Percentiles rank a stretch among this genome's conserved stretches.
phyloP scores from a whole-genome alignment of 257 asterid genomes.

The Sherardia arvensis region DNA sequence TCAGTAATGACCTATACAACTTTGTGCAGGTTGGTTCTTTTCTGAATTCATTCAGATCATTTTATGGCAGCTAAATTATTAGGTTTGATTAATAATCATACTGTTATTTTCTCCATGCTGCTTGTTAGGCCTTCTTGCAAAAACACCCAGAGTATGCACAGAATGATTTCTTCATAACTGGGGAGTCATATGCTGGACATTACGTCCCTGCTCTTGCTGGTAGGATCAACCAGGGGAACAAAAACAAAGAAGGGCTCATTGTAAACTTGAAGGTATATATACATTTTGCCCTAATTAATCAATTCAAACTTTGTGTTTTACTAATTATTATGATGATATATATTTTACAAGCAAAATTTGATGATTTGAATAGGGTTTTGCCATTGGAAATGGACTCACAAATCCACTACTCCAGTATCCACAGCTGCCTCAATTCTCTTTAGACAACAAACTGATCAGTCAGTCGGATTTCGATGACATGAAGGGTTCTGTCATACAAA shows the following conservation, averaged over 20 bases:
- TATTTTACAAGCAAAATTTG: too few species aligned
- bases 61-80: not conserved
- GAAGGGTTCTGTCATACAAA: slow-evolving; percentile 20
- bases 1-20: slow-evolving; percentile 46
- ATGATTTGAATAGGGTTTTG: slow-evolving; percentile 52
- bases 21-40: slow-evolving; percentile 48
- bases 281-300: not conserved
- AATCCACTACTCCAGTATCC: slow-evolving; percentile 46
- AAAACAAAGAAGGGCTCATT: not conserved
- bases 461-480: slow-evolving; percentile 28
- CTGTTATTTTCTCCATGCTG: not conserved
- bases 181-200: slow-evolving; percentile 10
- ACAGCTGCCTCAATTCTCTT: slow-evolving; percentile 44
- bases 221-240: slow-evolving; percentile 7
- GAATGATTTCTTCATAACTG: slow-evolving; percentile 11
- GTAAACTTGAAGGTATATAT: slow-evolving; percentile 12
- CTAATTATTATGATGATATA: not conserved
- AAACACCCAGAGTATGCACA: slow-evolving; percentile 1
- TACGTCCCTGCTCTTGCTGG: slow-evolving; percentile 10
- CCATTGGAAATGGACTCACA: slow-evolving; percentile 59
- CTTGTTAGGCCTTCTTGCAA: not conserved
- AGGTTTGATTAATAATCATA: not conserved
- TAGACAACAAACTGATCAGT: slow-evolving; percentile 34
- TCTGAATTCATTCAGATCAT: not conserved
- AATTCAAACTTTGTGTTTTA: not conserved